phyloP scores from a whole-genome alignment of 306 rosid species.

The Vigna unguiculata region DNA sequence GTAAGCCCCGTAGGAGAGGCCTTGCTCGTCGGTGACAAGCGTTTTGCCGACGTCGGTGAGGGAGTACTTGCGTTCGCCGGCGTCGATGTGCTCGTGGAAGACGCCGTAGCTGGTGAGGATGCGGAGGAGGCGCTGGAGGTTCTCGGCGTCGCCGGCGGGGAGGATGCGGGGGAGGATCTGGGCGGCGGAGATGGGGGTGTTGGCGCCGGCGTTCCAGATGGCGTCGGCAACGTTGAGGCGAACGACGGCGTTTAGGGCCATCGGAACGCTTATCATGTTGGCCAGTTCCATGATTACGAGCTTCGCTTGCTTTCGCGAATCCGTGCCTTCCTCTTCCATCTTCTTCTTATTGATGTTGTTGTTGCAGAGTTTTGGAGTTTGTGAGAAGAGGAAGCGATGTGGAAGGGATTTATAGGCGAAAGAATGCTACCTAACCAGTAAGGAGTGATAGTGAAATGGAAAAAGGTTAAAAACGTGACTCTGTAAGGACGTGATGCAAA shows the following conservation, averaged over 20 bases:
- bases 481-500: too few species aligned
- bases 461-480: too few species aligned
- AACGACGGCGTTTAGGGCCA: slow-evolving; percentile 89
- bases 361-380: not conserved
- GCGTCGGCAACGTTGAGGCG: slow-evolving; percentile 91
- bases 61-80: slow-evolving; percentile 63
- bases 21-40: slow-evolving; percentile 68
- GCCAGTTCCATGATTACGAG: slow-evolving; percentile 74
- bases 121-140: slow-evolving; percentile 88
- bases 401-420: not conserved
- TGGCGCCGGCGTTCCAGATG: slow-evolving; percentile 80
- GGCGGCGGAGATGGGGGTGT: slow-evolving; percentile 70
- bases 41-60: slow-evolving; percentile 80
- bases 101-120: slow-evolving; percentile 82
- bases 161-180: slow-evolving; percentile 63
- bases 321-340: slow-evolving; percentile 44
- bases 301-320: slow-evolving; percentile 62
- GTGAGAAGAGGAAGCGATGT: not conserved
- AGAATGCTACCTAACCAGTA: too few species aligned
- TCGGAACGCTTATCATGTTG: slow-evolving; percentile 96
- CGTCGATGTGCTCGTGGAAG: slow-evolving; percentile 62
- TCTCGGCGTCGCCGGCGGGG: slow-evolving; percentile 74
- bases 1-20: slow-evolving; percentile 70
- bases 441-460: too few species aligned
- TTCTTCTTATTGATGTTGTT: not conserved